Evolutionary conservation across 2,329 filamentous ascomycete genomes (phyloP).

Genomic region (Ceratocystiopsis sp.): DNA sequence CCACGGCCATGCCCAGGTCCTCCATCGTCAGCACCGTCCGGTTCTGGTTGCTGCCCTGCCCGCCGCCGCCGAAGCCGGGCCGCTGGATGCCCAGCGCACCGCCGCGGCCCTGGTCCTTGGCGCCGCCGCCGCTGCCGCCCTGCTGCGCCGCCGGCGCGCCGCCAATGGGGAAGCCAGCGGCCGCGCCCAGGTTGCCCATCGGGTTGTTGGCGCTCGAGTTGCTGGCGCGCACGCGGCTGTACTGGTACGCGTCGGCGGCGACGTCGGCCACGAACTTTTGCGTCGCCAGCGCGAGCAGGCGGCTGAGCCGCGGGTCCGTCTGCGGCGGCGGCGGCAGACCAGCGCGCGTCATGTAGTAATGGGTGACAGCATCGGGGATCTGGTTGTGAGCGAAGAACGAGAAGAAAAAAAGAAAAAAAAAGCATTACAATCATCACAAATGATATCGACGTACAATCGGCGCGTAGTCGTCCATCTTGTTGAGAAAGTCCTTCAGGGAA

Average conservation of each 20-base stretch:
- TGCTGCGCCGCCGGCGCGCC: constrained; percentile 42
- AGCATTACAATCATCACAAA: background rate
- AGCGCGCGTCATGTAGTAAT: constrained; percentile 94
- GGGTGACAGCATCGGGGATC: constrained; percentile 94
- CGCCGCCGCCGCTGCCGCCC: constrained; percentile 7
- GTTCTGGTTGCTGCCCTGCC: constrained; percentile 75
- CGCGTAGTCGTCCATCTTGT: constrained; percentile 96
- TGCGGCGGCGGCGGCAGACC: constrained; percentile 85
- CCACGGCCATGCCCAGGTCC: constrained; percentile 92
- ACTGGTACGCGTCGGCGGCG: constrained; percentile 94
- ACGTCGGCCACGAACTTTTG: constrained; percentile 98
- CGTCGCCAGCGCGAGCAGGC: constrained; percentile 88
- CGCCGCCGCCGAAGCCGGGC: constrained; percentile 71
- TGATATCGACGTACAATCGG: constrained; percentile 86
- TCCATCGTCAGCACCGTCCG: constrained; percentile 96
- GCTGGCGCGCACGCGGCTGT: constrained; percentile 85
- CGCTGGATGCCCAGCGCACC: constrained; percentile 57
- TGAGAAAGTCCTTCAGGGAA: constrained; percentile 78
- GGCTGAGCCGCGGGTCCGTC: constrained; percentile 76
- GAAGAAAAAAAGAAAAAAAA: background rate
- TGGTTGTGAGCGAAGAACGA: constrained; percentile 18
- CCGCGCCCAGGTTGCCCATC: constrained; percentile 73
- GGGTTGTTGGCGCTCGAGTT: constrained; percentile 78
- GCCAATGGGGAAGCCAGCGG: constrained; percentile 13
- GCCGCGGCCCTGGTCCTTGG: constrained; percentile 38